Percentiles rank a stretch among this genome's conserved stretches.
Evolutionary conservation across 2,329 filamentous ascomycete species (phyloP).

Genomic region (Talaromyces sp.): DNA sequence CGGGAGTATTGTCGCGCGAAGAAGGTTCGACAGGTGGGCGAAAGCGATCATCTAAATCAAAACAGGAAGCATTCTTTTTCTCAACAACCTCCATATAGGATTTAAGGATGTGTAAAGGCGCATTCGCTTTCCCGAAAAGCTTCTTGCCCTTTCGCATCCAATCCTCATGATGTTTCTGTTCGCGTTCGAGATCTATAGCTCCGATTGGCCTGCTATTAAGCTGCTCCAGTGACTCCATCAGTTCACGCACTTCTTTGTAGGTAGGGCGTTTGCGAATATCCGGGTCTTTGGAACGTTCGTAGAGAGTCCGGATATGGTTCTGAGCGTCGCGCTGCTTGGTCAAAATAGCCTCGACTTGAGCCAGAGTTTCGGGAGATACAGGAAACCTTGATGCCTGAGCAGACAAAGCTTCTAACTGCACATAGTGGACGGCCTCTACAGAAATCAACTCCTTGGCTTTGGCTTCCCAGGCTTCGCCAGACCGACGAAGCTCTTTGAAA

Average conservation of each 20-base stretch:
- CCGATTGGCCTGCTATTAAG: constrained; percentile 90
- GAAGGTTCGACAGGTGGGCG: constrained; percentile 87
- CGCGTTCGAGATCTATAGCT: constrained; percentile 87
- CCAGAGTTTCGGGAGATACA: constrained; percentile 76
- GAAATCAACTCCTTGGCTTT: constrained; percentile 90
- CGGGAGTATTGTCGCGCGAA: constrained; percentile 74
- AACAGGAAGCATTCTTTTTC: constrained; percentile 85
- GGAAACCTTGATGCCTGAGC: constrained; percentile 77
- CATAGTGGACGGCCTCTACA: constrained; percentile 89
- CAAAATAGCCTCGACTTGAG: constrained; percentile 82
- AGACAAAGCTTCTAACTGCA: constrained; percentile 88
- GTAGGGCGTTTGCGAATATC: constrained; percentile 78
- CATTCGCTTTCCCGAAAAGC: constrained; percentile 95
- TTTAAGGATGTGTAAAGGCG: constrained; percentile 90
- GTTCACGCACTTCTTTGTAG: constrained; percentile 85
- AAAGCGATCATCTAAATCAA: constrained; percentile 85
- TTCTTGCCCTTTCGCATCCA: constrained; percentile 99
- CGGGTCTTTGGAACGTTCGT: constrained; percentile 69
- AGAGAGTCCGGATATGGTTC: constrained; percentile 78
- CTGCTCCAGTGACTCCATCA: constrained; percentile 82
- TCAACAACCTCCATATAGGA: constrained; percentile 92
- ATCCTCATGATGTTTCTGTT: constrained; percentile 92
- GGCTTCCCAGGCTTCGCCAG: constrained; percentile 83
- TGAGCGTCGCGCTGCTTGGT: constrained; percentile 96
- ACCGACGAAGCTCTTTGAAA: constrained; percentile 71